Evolutionary conservation across 345 rosid species (phyloP), one percentile per base, ranked within the genome.

Genomic region (Limnanthes douglasii): DNA sequence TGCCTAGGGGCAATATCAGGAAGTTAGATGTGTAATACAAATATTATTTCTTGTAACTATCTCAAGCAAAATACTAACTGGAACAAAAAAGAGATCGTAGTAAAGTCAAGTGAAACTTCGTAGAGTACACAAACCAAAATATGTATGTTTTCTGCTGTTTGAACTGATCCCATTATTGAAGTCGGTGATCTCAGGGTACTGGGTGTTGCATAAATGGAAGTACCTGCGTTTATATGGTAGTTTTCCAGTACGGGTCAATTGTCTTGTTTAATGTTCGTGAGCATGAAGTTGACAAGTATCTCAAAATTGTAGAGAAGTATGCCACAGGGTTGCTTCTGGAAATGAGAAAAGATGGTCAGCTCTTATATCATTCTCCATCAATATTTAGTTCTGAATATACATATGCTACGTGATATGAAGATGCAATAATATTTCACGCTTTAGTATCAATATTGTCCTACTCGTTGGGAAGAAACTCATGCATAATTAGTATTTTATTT

Each of bases 261-360:
- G 93, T 79, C 39, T 45, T 75, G 64, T 75, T 79, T 51, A 79
- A 79, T 60, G 64, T 69, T 17, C 37, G 31, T 39, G 93, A 75
- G 41, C 59, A 59, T 25, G 71, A 66, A 48, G 85, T 79, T 49
- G 85, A 79, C 28, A 60, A 46, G 25, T 75, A 66, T 61, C 57
- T 75, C 26, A 75, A 72, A 41, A 64, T 79, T 48, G 73, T 79
- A 11, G 70, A 65, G 52, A 66, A 53, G 13, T 78, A 79, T 48
- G 67, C 93, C 8, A 69, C 75, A 14, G 81, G 78, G 24, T 52
- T 69, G 74, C 93, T 75, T 39, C 73, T 71, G 3, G 93, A 79
- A 46, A 75, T 69, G 93, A 66, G 69, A 55, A 79, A 75, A 54
- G 85, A 79, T 50, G 93, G 93, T 72, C 54, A 75, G 78, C 31